Evolutionary conservation across 768 basidiomycete species (phyloP).

Genomic region (Termitomyces sp.): DNA sequence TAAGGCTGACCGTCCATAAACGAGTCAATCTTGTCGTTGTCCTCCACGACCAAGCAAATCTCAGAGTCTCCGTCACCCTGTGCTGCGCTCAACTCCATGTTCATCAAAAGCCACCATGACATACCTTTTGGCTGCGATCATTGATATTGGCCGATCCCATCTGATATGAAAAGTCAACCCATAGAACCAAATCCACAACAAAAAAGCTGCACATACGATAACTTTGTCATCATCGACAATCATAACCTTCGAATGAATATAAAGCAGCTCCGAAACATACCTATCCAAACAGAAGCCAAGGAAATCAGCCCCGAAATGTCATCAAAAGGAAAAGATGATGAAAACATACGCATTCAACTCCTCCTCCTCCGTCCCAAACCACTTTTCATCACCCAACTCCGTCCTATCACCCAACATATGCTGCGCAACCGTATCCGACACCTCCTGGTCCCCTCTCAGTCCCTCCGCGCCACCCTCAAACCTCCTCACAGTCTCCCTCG

Average conservation of each 20-base stretch:
- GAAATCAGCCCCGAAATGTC: constrained; percentile 10
- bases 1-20: constrained; percentile 78
- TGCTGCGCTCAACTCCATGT: neutral
- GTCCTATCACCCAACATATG: constrained; percentile 69
- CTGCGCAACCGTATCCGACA: constrained; percentile 77
- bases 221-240: constrained; percentile 90
- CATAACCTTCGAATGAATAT: constrained; percentile 90
- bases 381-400: constrained; percentile 67
- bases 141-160: constrained; percentile 95
- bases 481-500: constrained; percentile 17
- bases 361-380: constrained; percentile 81
- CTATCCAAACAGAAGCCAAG: constrained; percentile 37
- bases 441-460: constrained; percentile 55
- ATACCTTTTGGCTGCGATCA: constrained; percentile 77
- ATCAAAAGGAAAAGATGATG: constrained; percentile 1
- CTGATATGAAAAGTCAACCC: constrained; percentile 27
- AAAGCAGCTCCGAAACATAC: constrained; percentile 76
- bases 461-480: constrained; percentile 67
- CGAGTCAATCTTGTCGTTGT: constrained; percentile 69
- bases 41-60: constrained; percentile 90
- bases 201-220: constrained; percentile 52
- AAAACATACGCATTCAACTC: constrained; percentile 68
- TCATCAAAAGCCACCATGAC: neutral
- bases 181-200: no score
- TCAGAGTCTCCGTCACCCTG: constrained; percentile 94